Evolutionary conservation across 768 basidiomycete species (phyloP).

Genomic region (Galerina sulciceps): DNA sequence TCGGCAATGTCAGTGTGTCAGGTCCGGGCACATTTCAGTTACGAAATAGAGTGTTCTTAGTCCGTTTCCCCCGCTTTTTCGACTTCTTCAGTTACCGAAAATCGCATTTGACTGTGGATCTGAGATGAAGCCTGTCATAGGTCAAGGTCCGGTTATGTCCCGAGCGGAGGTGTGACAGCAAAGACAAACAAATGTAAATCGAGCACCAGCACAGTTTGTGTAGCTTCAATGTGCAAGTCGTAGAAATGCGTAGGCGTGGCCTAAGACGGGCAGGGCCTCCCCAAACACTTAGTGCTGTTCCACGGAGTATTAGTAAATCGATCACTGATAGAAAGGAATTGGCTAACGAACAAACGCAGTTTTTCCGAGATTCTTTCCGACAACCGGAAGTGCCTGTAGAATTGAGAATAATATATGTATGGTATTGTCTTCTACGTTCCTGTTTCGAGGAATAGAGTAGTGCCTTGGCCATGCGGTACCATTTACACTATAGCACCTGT

Average conservation of each 20-base stretch:
- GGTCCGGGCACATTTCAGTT: neutral
- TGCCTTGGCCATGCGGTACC: constrained; percentile 8
- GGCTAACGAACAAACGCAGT: neutral
- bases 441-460: neutral
- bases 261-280: too few relatives aligned
- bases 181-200: constrained; percentile 1
- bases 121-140: neutral
- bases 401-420: neutral
- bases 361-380: constrained; percentile 8
- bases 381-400: constrained; percentile 9
- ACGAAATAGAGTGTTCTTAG: neutral
- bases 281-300: too few relatives aligned
- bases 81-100: neutral
- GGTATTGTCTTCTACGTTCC: neutral
- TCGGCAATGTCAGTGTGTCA: neutral
- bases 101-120: constrained; percentile 3
- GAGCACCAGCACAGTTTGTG: neutral
- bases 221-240: too few relatives aligned
- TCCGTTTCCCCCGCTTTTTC: neutral
- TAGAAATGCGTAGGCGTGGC: too few relatives aligned
- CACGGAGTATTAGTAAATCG: neutral
- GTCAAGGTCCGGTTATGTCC: neutral
- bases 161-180: neutral
- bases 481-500: neutral
- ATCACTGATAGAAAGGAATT: neutral